Conservation (phyloP, 2,329 filamentous ascomycete genomes). For the Fusarium sublunatum region DNA sequence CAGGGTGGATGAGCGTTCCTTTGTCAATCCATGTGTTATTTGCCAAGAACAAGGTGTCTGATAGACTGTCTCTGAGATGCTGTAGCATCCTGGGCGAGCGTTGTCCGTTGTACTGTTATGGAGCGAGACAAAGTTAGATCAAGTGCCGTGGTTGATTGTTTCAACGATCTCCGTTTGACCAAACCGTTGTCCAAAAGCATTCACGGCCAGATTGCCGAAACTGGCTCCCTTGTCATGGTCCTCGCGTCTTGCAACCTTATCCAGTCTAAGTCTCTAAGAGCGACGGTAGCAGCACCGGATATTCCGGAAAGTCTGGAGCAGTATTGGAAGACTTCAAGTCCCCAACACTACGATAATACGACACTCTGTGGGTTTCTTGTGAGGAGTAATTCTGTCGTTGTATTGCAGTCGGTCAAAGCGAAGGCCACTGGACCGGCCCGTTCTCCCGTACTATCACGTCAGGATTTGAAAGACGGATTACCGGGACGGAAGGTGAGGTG, state of each 20-base stretch:
- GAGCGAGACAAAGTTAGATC: slow-evolving; percentile 15
- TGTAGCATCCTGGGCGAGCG: slow-evolving; percentile 4
- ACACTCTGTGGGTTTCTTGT: background rate
- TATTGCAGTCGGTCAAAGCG: background rate
- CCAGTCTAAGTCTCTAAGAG: no score
- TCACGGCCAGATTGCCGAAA: no score
- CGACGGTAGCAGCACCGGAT: background rate
- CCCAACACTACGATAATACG: background rate
- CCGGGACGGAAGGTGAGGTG: slow-evolving; percentile 3
- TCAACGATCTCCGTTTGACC: slow-evolving; percentile 3
- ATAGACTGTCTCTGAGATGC: slow-evolving; percentile 23
- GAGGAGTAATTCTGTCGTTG: background rate
- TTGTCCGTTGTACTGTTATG: background rate
- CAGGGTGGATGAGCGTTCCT: background rate
- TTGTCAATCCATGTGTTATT: slow-evolving; percentile 7
- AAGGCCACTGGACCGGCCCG: slow-evolving; percentile 12
- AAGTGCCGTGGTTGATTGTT: slow-evolving; percentile 5
- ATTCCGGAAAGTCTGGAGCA: background rate
- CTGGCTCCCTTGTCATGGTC: no score
- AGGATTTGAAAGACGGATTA: background rate
- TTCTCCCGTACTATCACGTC: slow-evolving; percentile 2
- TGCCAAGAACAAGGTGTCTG: slow-evolving; percentile 23
- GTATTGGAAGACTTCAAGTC: background rate
- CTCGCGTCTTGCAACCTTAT: background rate
- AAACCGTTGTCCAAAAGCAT: background rate